phyloP scores from a whole-genome alignment of 352 stramenopile species.

The Phytopythium cucurbitacearum region DNA sequence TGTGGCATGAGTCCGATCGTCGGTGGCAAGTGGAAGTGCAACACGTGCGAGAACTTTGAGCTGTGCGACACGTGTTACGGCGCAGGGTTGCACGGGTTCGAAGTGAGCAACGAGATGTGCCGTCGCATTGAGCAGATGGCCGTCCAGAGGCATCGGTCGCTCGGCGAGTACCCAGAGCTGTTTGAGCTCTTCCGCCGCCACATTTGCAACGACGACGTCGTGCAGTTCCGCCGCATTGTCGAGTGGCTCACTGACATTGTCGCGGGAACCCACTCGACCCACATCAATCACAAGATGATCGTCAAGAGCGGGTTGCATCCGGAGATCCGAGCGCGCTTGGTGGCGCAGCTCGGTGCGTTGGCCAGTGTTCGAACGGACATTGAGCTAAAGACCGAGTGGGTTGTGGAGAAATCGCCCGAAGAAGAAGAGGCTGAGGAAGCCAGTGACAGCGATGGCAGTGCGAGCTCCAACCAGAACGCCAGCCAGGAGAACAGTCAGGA shows the following conservation, averaged over 20 bases:
- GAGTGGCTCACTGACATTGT: conserved; percentile 73
- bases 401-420: conserved; percentile 37
- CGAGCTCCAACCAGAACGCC: conserved; percentile 2
- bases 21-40: conserved; percentile 73
- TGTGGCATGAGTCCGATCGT: conserved; percentile 78
- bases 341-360: conserved; percentile 52
- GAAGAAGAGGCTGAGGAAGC: conserved; percentile 25
- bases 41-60: conserved; percentile 61
- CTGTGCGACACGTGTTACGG: conserved; percentile 71
- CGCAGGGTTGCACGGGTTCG: conserved; percentile 59
- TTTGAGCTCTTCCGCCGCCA: conserved; percentile 66
- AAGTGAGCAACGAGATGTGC: conserved; percentile 69
- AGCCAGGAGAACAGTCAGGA: conserved; percentile 1
- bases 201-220: conserved; percentile 65
- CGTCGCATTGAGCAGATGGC: conserved; percentile 55
- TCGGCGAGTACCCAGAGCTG: conserved; percentile 58
- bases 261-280: conserved; percentile 35
- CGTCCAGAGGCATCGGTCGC: conserved; percentile 40
- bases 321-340: conserved; percentile 66
- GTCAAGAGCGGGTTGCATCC: conserved; percentile 68
- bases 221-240: conserved; percentile 63
- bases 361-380: conserved; percentile 55
- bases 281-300: conserved; percentile 63
- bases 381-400: conserved; percentile 69
- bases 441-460: conserved; percentile 9